These are phyloP conservation scores for Bruguiera gymnorhiza DNA, from an alignment of 345 rosid species.

Conservation along the genomic window DNA sequence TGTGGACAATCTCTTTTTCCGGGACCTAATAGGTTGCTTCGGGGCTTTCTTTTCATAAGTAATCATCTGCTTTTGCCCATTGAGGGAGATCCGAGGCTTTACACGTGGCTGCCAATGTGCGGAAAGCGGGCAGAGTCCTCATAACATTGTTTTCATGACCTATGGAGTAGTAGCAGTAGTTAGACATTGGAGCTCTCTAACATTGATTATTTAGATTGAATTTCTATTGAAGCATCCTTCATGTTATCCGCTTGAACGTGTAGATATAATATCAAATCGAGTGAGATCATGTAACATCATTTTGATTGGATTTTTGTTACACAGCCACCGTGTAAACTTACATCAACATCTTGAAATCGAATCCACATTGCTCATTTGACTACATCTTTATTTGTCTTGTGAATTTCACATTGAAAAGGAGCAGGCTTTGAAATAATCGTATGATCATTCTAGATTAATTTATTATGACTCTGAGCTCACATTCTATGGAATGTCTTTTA, in stretches of 20 bases:
- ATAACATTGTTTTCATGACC: background rate
- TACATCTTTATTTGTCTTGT: too few species aligned
- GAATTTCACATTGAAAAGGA: too few species aligned
- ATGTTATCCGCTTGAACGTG: background rate
- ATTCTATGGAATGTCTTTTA: too few species aligned
- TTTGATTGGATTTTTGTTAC: too few species aligned
- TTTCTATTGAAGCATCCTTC: background rate
- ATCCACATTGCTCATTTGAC: too few species aligned
- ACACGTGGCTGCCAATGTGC: background rate
- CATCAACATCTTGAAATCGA: too few species aligned
- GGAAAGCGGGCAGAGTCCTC: background rate
- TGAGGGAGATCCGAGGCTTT: background rate
- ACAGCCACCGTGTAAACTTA: too few species aligned
- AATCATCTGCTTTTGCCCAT: background rate
- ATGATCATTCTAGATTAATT: too few species aligned
- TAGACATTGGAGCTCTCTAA: background rate
- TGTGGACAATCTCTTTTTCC: constrained; percentile 7
- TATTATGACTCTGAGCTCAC: too few species aligned
- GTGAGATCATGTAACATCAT: too few species aligned
- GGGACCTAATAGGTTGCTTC: background rate
- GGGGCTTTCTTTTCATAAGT: background rate
- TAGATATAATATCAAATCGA: background rate
- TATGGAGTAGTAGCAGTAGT: background rate
- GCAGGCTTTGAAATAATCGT: too few species aligned
- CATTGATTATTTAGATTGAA: background rate